Base-by-base conservation (phyloP, 2,329 filamentous ascomycete species). In the Paramyrothecium roridum region DNA sequence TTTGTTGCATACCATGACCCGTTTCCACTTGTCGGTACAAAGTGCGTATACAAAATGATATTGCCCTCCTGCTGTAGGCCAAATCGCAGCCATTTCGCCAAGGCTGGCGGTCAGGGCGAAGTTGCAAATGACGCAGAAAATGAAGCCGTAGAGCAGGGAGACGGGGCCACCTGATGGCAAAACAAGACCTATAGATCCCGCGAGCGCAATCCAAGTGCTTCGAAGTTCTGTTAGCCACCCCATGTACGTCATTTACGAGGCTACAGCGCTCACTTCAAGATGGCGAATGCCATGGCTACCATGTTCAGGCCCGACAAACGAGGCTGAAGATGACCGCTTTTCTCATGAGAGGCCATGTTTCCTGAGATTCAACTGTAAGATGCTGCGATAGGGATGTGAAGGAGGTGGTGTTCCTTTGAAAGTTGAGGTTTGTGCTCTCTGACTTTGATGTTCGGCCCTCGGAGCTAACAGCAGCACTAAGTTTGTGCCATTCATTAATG, bases 51-150 rank as follows among this genome's bases (percentile, higher is more conserved):
- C 73, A 23, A 75, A 76, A 51, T 78, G 74, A 61, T 78, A 78
- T 48, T 79, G 76, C 1, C 76, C 76, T 8, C 75, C 76, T 0
- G 76, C 73, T 0, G 76, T 79, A 0, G 75, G 76, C 73, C 75
- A 79, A 47, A 78, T 72, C 2, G 74, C 71, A 0, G 72, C 69
- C 3, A 79, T 60, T 55, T 78, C 76, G 2, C 73, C 76, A 4
- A 79, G 61, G 23, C 73, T 77, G 0, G 73, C 70, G 0, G 70
- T 71, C 1, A 79, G 64, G 8, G 70, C 70, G 10, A 78, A 66
- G 56, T 76, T 77, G 61, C 75, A 77, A 4, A 77, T 33, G 10
- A 77, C 73, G 56, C 73, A 77, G 60, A 79, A 76, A 50, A 78
- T 65, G 56, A 79, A 78, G 3, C 76, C 76, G 56, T 78, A 79